A percentile compares a stretch with the other conserved stretches of the same genome.
phyloP scores from a whole-genome alignment of 805 yeast genomes.

The Ascoidea rubescens region DNA sequence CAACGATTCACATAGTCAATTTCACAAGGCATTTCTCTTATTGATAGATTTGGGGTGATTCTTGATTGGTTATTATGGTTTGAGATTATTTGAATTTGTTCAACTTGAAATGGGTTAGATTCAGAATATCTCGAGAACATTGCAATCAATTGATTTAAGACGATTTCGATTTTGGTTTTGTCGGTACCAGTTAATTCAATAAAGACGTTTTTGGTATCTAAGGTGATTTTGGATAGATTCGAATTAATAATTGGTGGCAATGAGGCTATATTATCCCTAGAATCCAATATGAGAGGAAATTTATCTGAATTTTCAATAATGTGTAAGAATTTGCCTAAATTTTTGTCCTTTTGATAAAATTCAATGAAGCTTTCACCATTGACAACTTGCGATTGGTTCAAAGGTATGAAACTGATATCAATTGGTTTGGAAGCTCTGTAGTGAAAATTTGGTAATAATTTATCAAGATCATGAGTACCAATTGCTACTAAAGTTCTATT shows the following conservation, averaged over 20 bases:
- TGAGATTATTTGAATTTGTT: constrained; percentile 78
- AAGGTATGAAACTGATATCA: constrained; percentile 62
- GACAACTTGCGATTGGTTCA: constrained; percentile 57
- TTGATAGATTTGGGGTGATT: constrained; percentile 56
- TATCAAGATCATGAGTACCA: constrained; percentile 93
- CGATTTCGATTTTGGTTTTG: constrained; percentile 86
- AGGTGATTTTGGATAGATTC: constrained; percentile 74
- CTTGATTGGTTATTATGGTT: constrained; percentile 69
- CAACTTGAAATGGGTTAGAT: constrained; percentile 62
- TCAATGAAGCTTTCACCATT: constrained; percentile 73
- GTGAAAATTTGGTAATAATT: constrained; percentile 67
- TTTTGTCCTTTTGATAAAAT: constrained; percentile 82
- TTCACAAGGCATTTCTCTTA: constrained; percentile 62
- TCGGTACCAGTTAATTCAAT: constrained; percentile 94
- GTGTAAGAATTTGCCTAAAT: constrained; percentile 77
- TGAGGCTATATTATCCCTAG: constrained; percentile 66
- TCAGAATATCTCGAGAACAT: constrained; percentile 88
- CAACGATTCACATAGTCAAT: constrained; percentile 81
- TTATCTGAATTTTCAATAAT: constrained; percentile 81
- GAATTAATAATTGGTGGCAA: constrained; percentile 96
- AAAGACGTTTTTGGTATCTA: constrained; percentile 77
- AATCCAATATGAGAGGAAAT: constrained; percentile 80
- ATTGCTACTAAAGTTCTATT: constrained; percentile 95
- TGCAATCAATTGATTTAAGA: constrained; percentile 81
- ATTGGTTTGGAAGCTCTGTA: constrained; percentile 76